These are phyloP conservation scores for Usnea hakonensis DNA, from an alignment of 495 filamentous ascomycete species.

Conservation along the genomic window DNA sequence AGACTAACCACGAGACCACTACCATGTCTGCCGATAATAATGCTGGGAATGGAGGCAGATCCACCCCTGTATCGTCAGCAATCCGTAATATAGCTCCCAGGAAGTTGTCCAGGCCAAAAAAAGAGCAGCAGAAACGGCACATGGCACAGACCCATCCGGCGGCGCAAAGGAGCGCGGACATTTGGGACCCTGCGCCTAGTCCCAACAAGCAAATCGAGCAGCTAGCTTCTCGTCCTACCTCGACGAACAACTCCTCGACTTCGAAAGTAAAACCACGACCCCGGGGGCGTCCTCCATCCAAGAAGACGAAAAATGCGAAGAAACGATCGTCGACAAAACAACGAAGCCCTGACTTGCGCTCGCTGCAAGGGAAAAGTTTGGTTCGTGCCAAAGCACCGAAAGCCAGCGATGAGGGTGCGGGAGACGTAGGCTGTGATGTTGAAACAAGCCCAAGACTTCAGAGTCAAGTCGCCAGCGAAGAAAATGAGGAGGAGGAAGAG, in stretches of 20 bases:
- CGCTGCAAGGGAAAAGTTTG: background rate
- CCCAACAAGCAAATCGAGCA: background rate
- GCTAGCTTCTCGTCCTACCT: background rate
- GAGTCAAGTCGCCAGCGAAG: background rate
- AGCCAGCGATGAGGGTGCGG: background rate
- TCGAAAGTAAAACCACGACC: background rate
- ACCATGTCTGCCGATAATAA: background rate
- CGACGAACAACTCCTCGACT: background rate
- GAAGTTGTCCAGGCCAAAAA: conserved; percentile 6
- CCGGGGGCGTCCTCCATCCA: background rate
- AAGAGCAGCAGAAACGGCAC: background rate
- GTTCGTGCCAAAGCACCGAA: background rate
- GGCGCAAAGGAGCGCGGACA: background rate
- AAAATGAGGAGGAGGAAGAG: background rate
- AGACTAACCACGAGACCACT: background rate
- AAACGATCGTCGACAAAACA: background rate
- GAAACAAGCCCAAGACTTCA: background rate
- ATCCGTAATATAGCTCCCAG: background rate
- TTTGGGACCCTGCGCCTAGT: background rate
- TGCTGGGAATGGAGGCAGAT: background rate
- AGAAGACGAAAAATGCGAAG: too few relatives aligned
- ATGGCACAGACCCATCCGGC: background rate
- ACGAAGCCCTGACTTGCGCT: background rate
- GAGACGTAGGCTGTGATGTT: background rate
- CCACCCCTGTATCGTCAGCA: background rate